A percentile compares a stretch with the other conserved stretches of the same genome.
These are phyloP conservation scores for Reutealis trisperma DNA, from an alignment of 345 rosid species.

Conservation along the genomic window DNA sequence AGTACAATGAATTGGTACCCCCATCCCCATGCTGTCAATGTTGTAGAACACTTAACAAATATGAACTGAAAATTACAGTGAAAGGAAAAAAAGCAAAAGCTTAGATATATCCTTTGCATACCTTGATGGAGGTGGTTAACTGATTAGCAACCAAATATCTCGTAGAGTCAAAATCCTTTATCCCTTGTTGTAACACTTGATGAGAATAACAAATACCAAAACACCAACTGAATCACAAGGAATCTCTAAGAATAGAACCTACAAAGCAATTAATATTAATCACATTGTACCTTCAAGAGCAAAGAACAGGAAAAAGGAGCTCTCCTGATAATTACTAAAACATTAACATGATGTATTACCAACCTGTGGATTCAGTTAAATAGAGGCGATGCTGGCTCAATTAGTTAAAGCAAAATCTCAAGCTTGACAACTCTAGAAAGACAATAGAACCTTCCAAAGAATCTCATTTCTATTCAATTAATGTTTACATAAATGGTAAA, in stretches of 20 bases:
- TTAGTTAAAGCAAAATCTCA: conserved; percentile 14
- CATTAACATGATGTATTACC: conserved; percentile 4
- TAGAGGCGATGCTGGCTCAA: conserved; percentile 2
- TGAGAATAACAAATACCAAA: conserved; percentile 1
- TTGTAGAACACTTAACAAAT: conserved; percentile 3
- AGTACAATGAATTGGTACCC: neutral
- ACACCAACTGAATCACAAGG: conserved; percentile 9
- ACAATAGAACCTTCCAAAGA: conserved; percentile 21
- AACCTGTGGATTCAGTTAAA: conserved; percentile 19
- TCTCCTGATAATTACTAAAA: conserved; percentile 5
- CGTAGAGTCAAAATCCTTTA: neutral
- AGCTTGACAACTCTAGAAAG: conserved; percentile 16
- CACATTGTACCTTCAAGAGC: neutral
- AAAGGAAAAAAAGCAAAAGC: neutral
- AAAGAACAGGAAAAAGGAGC: neutral
- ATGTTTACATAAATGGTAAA: conserved; percentile 18
- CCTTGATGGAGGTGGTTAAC: neutral
- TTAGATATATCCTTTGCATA: neutral
- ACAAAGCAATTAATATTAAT: conserved; percentile 1
- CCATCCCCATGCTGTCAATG: conserved; percentile 2
- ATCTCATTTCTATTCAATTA: conserved; percentile 25
- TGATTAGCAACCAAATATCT: neutral
- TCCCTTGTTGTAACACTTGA: conserved; percentile 1
- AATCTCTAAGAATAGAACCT: neutral
- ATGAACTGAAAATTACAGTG: neutral